Evolutionary conservation across 768 basidiomycete species (phyloP), one percentile per base, ranked within the genome.

Genomic region (Tubosaeta sp.): DNA sequence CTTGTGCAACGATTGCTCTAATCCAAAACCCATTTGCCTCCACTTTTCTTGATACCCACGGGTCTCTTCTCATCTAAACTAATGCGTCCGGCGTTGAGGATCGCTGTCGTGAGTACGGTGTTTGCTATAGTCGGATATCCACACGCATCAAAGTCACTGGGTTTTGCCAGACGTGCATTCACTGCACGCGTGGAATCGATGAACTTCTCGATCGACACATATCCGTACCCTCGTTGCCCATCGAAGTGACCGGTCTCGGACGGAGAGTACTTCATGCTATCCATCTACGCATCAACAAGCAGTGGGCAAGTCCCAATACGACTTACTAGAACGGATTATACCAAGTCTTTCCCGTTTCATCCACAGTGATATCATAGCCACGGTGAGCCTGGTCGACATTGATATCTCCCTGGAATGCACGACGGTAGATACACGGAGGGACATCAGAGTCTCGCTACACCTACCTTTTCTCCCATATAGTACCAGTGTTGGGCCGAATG

Each of bases 401-500:
- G 66, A 95, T 89, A 57, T 95, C 94, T 21, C 94, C 94, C 90
- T 92, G 66, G 19, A 59, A 44, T 14, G 31, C 21, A 39, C 7
- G 9, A 32, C 12, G 27, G 24, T 46, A n/a, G 7, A 32, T 36
- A 21, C 25, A 49, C 18, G 27, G 2, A 59, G 25, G 21, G 14
- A 43, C 14, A 32, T 29, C 10, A 18, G 14, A 22, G 4, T n/a
- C 43, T 46, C 44, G 21, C 46, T 10, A 19, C 18, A 51, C 68
- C 8, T 47, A 84, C 90, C 77, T 90, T 94, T 73, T 90, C 87
- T 44, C 80, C 93, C 87, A 94, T 90, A 71, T 94, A 94, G 70
- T 94, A 92, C 88, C 90, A 94, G 62, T 90, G 85, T 62, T 96
- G 93, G 35, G 86, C 87, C 8, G 87, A 86, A 67, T 94, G 92